A percentile compares a stretch with the other conserved stretches of the same genome.
Conservation (phyloP, 108 stramenopile species). For the Chaetoceros tenuissimus region DNA sequence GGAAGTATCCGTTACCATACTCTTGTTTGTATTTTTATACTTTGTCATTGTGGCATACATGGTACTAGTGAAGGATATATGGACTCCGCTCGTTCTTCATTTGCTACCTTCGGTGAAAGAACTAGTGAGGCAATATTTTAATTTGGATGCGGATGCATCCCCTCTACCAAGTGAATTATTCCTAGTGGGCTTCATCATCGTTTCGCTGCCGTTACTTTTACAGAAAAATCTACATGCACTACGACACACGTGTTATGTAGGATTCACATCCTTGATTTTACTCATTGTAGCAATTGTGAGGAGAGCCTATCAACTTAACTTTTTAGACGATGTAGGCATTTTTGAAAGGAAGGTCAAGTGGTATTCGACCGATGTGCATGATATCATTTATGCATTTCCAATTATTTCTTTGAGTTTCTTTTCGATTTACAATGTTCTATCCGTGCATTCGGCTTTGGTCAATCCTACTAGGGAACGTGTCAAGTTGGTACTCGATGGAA, state of each 20-base stretch:
- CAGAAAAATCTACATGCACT: slow-evolving; percentile 61
- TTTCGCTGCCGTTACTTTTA: slow-evolving; percentile 49
- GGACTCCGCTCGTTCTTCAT: slow-evolving; percentile 39
- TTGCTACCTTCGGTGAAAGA: background rate
- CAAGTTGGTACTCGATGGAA: slow-evolving; percentile 23
- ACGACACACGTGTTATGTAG: slow-evolving; percentile 75
- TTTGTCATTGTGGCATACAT: slow-evolving; percentile 75
- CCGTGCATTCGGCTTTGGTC: no score
- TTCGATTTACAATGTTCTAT: slow-evolving; percentile 70
- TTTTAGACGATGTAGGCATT: slow-evolving; percentile 1
- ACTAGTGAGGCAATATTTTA: slow-evolving; percentile 2
- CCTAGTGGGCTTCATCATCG: slow-evolving; percentile 29
- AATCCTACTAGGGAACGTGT: slow-evolving; percentile 47
- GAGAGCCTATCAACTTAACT: slow-evolving; percentile 8
- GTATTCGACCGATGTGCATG: slow-evolving; percentile 15
- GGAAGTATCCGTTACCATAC: slow-evolving; percentile 37
- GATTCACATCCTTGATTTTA: slow-evolving; percentile 49
- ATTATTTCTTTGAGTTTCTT: slow-evolving; percentile 66
- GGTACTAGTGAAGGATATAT: slow-evolving; percentile 71
- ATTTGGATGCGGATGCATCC: no score
- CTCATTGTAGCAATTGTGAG: slow-evolving; percentile 38
- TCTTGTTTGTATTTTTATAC: slow-evolving; percentile 50
- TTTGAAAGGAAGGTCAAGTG: slow-evolving; percentile 3
- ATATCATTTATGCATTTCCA: slow-evolving; percentile 58
- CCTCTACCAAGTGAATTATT: no score